Conservation (phyloP, 345 rosid genomes). For the Carallia pectinifolia region DNA sequence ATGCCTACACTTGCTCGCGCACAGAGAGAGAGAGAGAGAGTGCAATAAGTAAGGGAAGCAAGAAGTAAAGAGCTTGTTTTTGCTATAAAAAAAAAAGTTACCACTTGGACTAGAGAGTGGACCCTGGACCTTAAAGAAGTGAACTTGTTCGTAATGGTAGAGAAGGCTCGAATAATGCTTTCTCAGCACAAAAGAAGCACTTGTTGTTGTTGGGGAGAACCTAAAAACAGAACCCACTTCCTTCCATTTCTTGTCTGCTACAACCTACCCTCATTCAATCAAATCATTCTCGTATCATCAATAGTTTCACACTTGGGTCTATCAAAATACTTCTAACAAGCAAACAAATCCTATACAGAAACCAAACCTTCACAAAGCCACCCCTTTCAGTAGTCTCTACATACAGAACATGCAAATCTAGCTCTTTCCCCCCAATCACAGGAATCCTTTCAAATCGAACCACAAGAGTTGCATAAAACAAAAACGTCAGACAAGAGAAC, state of each 20-base stretch:
- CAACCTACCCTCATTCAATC: constrained; percentile 45
- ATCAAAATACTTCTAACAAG: background rate
- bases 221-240: constrained; percentile 89
- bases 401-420: constrained; percentile 85
- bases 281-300: no score
- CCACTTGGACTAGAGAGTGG: constrained; percentile 28
- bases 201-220: constrained; percentile 88
- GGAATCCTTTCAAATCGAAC: constrained; percentile 60
- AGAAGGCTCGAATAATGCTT: constrained; percentile 81
- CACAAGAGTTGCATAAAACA: background rate
- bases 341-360: background rate
- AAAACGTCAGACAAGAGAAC: background rate
- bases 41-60: background rate
- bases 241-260: constrained; percentile 98
- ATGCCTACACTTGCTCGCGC: background rate
- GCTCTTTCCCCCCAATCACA: constrained; percentile 96
- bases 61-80: background rate
- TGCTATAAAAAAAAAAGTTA: no score
- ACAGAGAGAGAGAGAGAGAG: constrained; percentile 2
- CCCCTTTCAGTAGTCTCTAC: constrained; percentile 82
- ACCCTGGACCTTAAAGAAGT: constrained; percentile 70
- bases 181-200: constrained; percentile 91
- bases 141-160: constrained; percentile 86
- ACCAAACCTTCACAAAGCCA: constrained; percentile 79
- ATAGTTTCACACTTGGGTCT: background rate